Evolutionary conservation across 176 grass and related monocot genomes (phyloP).

Genomic region (Neostapfia colusana): DNA sequence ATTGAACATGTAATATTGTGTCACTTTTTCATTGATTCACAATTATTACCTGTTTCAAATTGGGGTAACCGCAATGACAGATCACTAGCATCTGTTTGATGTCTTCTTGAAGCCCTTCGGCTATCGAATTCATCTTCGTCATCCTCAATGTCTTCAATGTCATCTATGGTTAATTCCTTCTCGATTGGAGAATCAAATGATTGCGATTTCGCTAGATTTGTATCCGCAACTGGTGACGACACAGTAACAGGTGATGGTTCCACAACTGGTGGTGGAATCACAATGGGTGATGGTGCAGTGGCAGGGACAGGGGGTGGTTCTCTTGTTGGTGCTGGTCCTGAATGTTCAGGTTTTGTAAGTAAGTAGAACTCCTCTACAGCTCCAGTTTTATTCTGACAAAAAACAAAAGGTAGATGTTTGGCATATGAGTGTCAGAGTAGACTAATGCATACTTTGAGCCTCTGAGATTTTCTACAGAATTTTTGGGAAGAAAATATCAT

Average conservation of each 20-base stretch:
- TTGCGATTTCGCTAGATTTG: slow-evolving; percentile 60
- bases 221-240: slow-evolving; percentile 45
- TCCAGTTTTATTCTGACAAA: slow-evolving; percentile 69
- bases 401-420: slow-evolving; percentile 23
- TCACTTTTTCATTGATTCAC: slow-evolving; percentile 8
- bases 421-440: slow-evolving; percentile 12
- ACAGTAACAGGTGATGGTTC: slow-evolving; percentile 49
- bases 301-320: slow-evolving; percentile 75
- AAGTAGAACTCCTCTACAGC: slow-evolving; percentile 85
- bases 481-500: slow-evolving; percentile 10
- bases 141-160: slow-evolving; percentile 98
- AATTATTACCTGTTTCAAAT: slow-evolving; percentile 71
- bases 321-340: slow-evolving; percentile 73
- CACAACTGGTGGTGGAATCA: slow-evolving; percentile 47
- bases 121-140: slow-evolving; percentile 78
- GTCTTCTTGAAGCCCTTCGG: slow-evolving; percentile 66
- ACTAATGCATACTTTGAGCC: slow-evolving; percentile 7
- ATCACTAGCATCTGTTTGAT: slow-evolving; percentile 64
- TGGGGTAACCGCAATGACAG: slow-evolving; percentile 57
- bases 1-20: slow-evolving; percentile 5
- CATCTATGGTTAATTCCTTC: slow-evolving; percentile 91
- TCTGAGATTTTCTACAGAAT: background rate
- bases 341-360: slow-evolving; percentile 81
- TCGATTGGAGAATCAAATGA: slow-evolving; percentile 64
- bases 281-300: slow-evolving; percentile 44